Base-by-base conservation (phyloP, 495 filamentous ascomycete species). In the Talaromyces liani region DNA sequence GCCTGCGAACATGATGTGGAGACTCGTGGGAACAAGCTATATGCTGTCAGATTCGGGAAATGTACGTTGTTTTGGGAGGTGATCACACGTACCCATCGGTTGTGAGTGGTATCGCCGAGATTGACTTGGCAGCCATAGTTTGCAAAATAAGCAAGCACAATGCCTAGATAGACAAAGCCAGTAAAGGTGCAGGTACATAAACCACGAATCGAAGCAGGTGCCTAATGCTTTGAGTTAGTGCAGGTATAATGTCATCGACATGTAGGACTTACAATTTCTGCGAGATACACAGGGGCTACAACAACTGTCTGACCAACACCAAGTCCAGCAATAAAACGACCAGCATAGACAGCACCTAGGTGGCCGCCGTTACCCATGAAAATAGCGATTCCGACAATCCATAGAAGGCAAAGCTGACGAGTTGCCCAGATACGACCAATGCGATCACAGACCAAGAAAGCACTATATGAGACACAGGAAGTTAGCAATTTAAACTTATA, bases 1-100 rank as follows among this genome's bases (percentile, higher is more conserved):
- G 0, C 84, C 80, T 5, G 88, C 86, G 67, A 91, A 91, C 31
- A 90, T 88, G 72, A 92, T 82, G 63, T 92, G 88, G 24, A 90
- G 72, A 64, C 82, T 85, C 3, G 84, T 89, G 0, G 88, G 86
- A n/a, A 87, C 82, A 70, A 77, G 73, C 80, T 86, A 79, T 61
- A 75, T 69, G 27, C 69, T 47, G 72, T 73, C 4, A 79, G 77
- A 1, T 63, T 18, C 29, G 18, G 18, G 3, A 9, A 16, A 14
- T 18, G 24, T 9, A 29, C 33, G 20, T 61, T 16, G 4, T 39
- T 29, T 24, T 45, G n/a, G 47, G 58, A 39, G 22, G 16, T 47
- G 6, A 27, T 29, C 22, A 61, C 1, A 65, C 76, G 55, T 75
- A 82, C 79, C 80, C 86, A 88, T 68, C 86, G 82, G 10, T 80